These are phyloP conservation scores for Heterobasidion annosum DNA, from an alignment of 1,284 basidiomycete genomes.

Conservation along the genomic window DNA sequence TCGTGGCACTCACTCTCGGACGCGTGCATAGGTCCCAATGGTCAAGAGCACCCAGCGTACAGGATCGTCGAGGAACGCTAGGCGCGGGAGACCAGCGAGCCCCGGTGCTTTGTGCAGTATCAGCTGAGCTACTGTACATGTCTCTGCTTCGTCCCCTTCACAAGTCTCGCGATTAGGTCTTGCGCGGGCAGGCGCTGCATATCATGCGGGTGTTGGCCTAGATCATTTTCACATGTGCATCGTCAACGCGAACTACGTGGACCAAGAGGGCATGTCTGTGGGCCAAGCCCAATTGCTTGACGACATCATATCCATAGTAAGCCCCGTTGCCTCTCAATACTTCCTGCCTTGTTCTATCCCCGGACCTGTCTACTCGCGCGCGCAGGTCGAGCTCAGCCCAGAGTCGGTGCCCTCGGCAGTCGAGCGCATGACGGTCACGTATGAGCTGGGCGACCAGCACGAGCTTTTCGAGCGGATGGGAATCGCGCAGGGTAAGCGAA, in stretches of 20 bases:
- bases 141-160: no score
- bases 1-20: slow-evolving; percentile 66
- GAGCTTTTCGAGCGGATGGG: slow-evolving; percentile 47
- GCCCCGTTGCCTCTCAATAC: slow-evolving; percentile 13
- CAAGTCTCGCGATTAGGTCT: no score
- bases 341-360: background rate
- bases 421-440: slow-evolving; percentile 71
- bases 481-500: slow-evolving; percentile 19
- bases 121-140: slow-evolving; percentile 94
- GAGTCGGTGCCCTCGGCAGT: slow-evolving; percentile 41
- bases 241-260: slow-evolving; percentile 66
- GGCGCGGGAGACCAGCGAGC: slow-evolving; percentile 44
- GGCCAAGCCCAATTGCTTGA: slow-evolving; percentile 93
- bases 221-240: slow-evolving; percentile 97
- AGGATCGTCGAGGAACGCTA: slow-evolving; percentile 51
- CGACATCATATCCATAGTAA: slow-evolving; percentile 77
- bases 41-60: slow-evolving; percentile 42
- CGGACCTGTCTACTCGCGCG: background rate
- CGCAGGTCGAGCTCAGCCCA: slow-evolving; percentile 52
- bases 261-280: slow-evolving; percentile 65
- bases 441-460: slow-evolving; percentile 77
- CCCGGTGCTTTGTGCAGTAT: slow-evolving; percentile 89
- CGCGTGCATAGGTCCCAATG: slow-evolving; percentile 65
- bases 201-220: slow-evolving; percentile 18
- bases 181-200: background rate